Percentiles rank a stretch among this genome's conserved stretches.
Evolutionary conservation across 352 stramenopile genomes (phyloP).

Genomic region (Globisporangium rhizosaccharum): DNA sequence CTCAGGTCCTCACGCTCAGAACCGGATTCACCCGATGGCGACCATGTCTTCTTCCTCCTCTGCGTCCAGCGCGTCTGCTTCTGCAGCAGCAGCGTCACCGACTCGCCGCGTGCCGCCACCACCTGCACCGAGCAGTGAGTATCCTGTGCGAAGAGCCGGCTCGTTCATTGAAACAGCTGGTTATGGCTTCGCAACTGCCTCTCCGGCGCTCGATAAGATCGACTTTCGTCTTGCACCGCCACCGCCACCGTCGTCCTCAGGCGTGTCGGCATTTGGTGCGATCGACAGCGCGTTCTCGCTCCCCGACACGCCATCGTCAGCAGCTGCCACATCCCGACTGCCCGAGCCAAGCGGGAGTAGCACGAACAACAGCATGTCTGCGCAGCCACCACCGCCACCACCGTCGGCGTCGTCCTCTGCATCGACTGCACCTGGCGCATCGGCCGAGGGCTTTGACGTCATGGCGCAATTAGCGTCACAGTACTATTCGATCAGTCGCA

Average conservation of each 20-base stretch:
- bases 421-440: neutral
- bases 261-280: conserved; percentile 12
- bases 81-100: neutral
- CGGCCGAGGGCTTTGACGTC: conserved; percentile 54
- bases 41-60: conserved; percentile 14
- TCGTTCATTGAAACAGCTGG: conserved; percentile 17
- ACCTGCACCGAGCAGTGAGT: conserved; percentile 2
- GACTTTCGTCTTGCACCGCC: conserved; percentile 9
- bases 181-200: conserved; percentile 9
- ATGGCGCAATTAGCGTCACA: conserved; percentile 80
- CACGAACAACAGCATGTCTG: conserved; percentile 1
- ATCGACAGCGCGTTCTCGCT: conserved; percentile 17
- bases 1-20: conserved; percentile 9
- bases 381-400: conserved; percentile 3
- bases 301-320: neutral
- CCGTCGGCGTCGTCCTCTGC: neutral
- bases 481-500: conserved; percentile 70
- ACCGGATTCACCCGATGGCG: conserved; percentile 17
- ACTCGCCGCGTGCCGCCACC: neutral
- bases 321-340: conserved; percentile 4
- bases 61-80: conserved; percentile 3
- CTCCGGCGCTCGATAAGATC: conserved; percentile 22
- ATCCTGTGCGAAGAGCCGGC: conserved; percentile 13
- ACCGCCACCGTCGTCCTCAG: conserved; percentile 13
- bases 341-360: too few species aligned